These are phyloP conservation scores for Pseudomassariella vexata DNA, from an alignment of 2,329 filamentous ascomycete species.

Conservation along the genomic window DNA sequence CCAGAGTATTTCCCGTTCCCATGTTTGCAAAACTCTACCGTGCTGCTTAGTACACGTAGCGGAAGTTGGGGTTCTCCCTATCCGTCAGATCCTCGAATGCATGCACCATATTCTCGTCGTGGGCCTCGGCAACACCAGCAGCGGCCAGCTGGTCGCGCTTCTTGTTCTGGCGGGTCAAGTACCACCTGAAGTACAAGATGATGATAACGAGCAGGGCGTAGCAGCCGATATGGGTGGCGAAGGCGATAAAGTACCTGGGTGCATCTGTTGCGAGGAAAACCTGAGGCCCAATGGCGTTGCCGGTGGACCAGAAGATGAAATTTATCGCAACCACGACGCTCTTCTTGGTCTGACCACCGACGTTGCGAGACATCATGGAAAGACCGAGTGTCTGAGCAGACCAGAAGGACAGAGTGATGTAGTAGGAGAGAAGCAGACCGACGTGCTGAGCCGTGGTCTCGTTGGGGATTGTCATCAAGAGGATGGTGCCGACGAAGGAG, in stretches of 20 bases:
- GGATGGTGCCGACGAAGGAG: slow-evolving; percentile 66
- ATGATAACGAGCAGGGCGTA: slow-evolving; percentile 55
- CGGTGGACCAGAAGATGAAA: slow-evolving; percentile 57
- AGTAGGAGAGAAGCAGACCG: slow-evolving; percentile 67
- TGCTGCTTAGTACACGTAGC: slow-evolving; percentile 22
- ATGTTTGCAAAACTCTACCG: background rate
- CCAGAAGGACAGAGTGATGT: slow-evolving; percentile 75
- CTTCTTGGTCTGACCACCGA: slow-evolving; percentile 72
- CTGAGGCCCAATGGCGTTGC: slow-evolving; percentile 42
- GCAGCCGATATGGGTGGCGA: slow-evolving; percentile 64
- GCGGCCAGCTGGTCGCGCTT: slow-evolving; percentile 21
- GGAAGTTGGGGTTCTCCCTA: slow-evolving; percentile 27
- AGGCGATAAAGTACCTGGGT: slow-evolving; percentile 64
- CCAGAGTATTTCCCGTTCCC: too few relatives aligned
- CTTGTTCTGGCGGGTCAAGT: slow-evolving; percentile 51
- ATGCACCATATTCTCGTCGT: slow-evolving; percentile 18
- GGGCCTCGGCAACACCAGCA: slow-evolving; percentile 20
- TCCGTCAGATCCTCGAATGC: slow-evolving; percentile 30
- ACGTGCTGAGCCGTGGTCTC: slow-evolving; percentile 51
- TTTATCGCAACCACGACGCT: slow-evolving; percentile 61
- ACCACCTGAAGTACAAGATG: slow-evolving; percentile 52
- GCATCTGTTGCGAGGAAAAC: slow-evolving; percentile 56
- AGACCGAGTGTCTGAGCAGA: slow-evolving; percentile 63
- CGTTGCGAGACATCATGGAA: slow-evolving; percentile 62
- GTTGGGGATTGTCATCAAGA: slow-evolving; percentile 64